phyloP scores from a whole-genome alignment of 345 rosid species.

The Barbarea vulgaris region DNA sequence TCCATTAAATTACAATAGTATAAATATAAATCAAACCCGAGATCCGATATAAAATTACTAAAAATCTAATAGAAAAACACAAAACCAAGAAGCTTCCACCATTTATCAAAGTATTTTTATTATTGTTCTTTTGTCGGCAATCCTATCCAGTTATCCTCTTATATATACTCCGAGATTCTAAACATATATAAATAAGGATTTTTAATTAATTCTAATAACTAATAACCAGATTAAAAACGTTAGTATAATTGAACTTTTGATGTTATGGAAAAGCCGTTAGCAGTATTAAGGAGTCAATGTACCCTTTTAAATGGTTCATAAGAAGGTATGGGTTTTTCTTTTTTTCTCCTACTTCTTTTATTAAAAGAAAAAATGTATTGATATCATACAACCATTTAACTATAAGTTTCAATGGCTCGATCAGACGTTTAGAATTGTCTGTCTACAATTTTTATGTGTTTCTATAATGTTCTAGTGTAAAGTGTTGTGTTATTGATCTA shows the following conservation, averaged over 20 bases:
- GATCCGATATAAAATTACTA: not conserved
- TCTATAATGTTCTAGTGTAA: not conserved
- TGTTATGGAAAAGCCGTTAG: constrained; percentile 26
- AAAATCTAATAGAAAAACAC: no score
- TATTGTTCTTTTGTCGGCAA: no score
- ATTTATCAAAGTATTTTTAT: not conserved
- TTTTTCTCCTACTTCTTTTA: not conserved
- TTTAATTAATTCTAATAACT: not conserved
- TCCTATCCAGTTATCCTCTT: not conserved
- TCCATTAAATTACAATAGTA: no score
- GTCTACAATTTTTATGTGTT: not conserved
- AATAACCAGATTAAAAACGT: not conserved
- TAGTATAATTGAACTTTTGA: constrained; percentile 16
- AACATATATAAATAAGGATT: not conserved
- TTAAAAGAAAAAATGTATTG: not conserved
- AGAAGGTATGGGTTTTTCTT: not conserved
- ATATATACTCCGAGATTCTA: constrained; percentile 6
- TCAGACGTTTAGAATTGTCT: not conserved
- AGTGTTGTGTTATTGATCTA: not conserved
- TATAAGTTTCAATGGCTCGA: not conserved
- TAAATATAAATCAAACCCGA: not conserved
- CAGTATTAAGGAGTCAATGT: constrained; percentile 21
- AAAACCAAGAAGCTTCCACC: not conserved
- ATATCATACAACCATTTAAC: not conserved
- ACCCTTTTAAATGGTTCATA: not conserved